phyloP scores from a whole-genome alignment of 2,329 filamentous ascomycete genomes.

The Aspergillus persii region DNA sequence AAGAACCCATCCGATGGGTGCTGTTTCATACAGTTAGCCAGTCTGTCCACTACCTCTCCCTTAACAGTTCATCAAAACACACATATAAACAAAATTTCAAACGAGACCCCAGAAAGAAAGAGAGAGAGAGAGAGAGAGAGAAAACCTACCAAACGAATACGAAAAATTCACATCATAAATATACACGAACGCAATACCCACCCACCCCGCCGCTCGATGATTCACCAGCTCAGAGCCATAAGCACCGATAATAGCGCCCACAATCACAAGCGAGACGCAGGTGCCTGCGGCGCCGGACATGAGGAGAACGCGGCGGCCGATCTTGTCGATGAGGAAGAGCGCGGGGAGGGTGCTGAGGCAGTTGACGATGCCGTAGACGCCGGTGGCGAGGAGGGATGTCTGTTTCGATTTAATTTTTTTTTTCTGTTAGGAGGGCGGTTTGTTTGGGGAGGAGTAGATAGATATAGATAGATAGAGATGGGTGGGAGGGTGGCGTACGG shows the following conservation, averaged over 20 bases:
- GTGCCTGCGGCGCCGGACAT: conserved; percentile 37
- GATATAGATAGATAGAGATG: not conserved
- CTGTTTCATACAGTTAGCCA: conserved; percentile 15
- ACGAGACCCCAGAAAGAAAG: no score
- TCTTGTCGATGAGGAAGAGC: conserved; percentile 35
- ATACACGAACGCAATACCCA: conserved; percentile 38
- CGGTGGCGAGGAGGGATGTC: conserved; percentile 36
- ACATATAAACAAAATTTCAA: no score
- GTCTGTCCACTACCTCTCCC: no score
- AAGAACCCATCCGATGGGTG: conserved; percentile 40
- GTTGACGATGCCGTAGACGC: conserved; percentile 42
- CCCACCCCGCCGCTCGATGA: conserved; percentile 35
- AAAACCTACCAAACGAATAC: conserved; percentile 35
- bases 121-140: not conserved
- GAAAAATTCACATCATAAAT: conserved; percentile 40
- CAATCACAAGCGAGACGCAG: conserved; percentile 35
- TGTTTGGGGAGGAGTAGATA: not conserved
- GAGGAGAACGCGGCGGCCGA: conserved; percentile 34
- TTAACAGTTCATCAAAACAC: no score
- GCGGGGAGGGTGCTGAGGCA: conserved; percentile 34
- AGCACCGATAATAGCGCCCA: conserved; percentile 33
- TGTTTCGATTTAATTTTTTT: not conserved
- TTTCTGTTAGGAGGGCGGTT: not conserved
- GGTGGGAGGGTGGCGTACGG: conserved; percentile 11
- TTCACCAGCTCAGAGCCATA: conserved; percentile 29